Base-by-base conservation (phyloP, 768 basidiomycete genomes). In the Boletus vermiculosoides region DNA sequence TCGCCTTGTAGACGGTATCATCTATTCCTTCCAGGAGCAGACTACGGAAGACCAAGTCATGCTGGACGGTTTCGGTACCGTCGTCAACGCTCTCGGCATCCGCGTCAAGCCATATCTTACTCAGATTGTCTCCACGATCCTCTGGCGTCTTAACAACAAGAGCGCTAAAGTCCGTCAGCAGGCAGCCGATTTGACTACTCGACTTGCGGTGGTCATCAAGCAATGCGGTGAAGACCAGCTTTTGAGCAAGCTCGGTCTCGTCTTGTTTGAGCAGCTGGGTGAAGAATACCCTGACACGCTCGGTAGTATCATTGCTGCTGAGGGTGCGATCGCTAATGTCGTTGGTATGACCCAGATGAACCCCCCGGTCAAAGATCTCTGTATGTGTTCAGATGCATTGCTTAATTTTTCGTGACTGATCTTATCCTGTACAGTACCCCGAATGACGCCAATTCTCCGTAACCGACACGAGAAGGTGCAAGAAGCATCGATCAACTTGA, bases 271-370 rank as follows among this genome's bases (percentile, higher is more conserved):
- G 71, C 97, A 99, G 73, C 83, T 99, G 51, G 97, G 97, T 71
- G 96, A 98, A 77, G 97, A 99, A 77, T 99, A 98, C 68, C 97
- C 97, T 16, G 97, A 99, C 73, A 98, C 97, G 0, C 83, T 99
- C 34, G 97, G 97, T 71, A 98, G 96, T 78, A 96, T 99, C 74
- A 99, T 98, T 73, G 95, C 96, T 47, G 97, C 97, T 44, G 93
- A 94, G 67, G 96, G 94, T 61, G 97, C 97, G 47, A 98, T 99
- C 66, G 97, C 97, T 62, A 98, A 98, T 66, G 97, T 98, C 49
- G 97, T 99, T 60, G 97, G 97, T 75, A 99, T 98, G 97, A 97
- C 97, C 11, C 94, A 98, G 73, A 99, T 99, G 97, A 98, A 97
- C 71, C 97, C 97, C 15, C 97, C 97, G 0, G 95, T 99, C 28